Evolutionary conservation across 1,284 basidiomycete genomes (phyloP).

Genomic region (Ustilago bromivora): DNA sequence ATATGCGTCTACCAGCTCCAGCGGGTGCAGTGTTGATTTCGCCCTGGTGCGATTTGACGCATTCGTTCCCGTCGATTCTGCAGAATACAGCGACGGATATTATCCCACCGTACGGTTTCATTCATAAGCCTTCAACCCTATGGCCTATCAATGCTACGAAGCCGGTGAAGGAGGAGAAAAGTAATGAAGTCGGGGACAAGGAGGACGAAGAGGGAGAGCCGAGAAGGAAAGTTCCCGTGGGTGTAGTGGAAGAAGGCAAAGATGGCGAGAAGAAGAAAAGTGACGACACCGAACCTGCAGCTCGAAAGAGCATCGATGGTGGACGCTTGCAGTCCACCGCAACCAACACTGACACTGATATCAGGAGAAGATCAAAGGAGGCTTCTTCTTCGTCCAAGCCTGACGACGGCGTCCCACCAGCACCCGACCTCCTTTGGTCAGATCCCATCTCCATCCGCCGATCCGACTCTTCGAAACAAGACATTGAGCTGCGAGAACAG

Average conservation of each 20-base stretch:
- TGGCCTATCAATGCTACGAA: slow-evolving; percentile 61
- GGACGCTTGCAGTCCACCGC: slow-evolving; percentile 9
- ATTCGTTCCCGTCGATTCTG: slow-evolving; percentile 90
- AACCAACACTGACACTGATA: neutral
- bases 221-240: slow-evolving; percentile 30
- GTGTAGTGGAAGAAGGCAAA: slow-evolving; percentile 25
- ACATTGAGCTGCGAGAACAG: slow-evolving; percentile 72
- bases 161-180: slow-evolving; percentile 17
- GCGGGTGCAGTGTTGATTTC: slow-evolving; percentile 72
- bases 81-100: slow-evolving; percentile 82
- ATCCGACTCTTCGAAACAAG: slow-evolving; percentile 22
- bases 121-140: slow-evolving; percentile 67
- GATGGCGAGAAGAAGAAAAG: slow-evolving; percentile 1
- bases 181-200: neutral
- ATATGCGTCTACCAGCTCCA: slow-evolving; percentile 82
- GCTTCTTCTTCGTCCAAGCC: neutral
- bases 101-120: slow-evolving; percentile 72
- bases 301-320: slow-evolving; percentile 29
- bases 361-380: too few relatives aligned
- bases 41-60: slow-evolving; percentile 89
- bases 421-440: slow-evolving; percentile 53
- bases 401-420: slow-evolving; percentile 28
- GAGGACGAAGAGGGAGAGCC: slow-evolving; percentile 13
- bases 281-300: slow-evolving; percentile 26
- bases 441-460: slow-evolving; percentile 49